A percentile compares a stretch with the other conserved stretches of the same genome.
Evolutionary conservation across 805 yeast genomes (phyloP).

Genomic region (Wickerhamomyces rabaulensis): DNA sequence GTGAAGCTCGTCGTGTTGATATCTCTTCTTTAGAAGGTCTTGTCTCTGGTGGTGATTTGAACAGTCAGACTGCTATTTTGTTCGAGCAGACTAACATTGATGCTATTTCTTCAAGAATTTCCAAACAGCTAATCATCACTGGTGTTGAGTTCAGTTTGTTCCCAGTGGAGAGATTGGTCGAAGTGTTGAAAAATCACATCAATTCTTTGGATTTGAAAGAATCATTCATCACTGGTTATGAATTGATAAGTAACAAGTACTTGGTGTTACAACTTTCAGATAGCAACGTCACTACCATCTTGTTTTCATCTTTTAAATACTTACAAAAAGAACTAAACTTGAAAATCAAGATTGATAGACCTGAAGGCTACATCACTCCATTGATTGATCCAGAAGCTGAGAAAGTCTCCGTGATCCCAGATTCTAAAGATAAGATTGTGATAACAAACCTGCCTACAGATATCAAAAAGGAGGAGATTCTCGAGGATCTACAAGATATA

Average conservation of each 20-base stretch:
- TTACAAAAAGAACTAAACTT: constrained; percentile 28
- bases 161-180: constrained; percentile 34
- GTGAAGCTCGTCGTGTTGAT: constrained; percentile 39
- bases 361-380: constrained; percentile 39
- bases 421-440: constrained; percentile 42
- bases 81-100: constrained; percentile 28
- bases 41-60: constrained; percentile 25
- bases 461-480: constrained; percentile 37
- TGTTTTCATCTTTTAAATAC: constrained; percentile 38
- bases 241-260: constrained; percentile 27
- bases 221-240: constrained; percentile 31
- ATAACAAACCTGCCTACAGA: constrained; percentile 40
- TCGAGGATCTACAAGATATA: constrained; percentile 35
- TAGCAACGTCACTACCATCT: constrained; percentile 49
- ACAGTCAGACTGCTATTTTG: constrained; percentile 27
- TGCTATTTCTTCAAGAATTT: constrained; percentile 21
- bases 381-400: constrained; percentile 28
- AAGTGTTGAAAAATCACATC: constrained; percentile 41
- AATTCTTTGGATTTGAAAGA: constrained; percentile 38
- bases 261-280: constrained; percentile 49
- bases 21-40: constrained; percentile 27
- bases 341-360: constrained; percentile 33
- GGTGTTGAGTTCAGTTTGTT: constrained; percentile 27
- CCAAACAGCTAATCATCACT: constrained; percentile 24
- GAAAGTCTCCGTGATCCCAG: constrained; percentile 17